Percentiles rank a stretch among this genome's conserved stretches.
Evolutionary conservation across 2,329 filamentous ascomycete genomes (phyloP).

Genomic region (Penicillium freii): DNA sequence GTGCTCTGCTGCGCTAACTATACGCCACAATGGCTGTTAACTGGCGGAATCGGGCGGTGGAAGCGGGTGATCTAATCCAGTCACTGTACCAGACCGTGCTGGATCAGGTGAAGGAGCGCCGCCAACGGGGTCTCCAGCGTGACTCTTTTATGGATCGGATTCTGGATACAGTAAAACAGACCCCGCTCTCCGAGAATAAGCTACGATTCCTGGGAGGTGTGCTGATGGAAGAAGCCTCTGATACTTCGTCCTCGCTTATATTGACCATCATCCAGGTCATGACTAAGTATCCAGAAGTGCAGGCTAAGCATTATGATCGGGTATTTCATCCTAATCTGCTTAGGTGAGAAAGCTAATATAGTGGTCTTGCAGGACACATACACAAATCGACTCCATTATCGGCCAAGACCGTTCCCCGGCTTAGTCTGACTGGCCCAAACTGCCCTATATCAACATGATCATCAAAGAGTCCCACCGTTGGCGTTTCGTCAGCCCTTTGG

Average conservation of each 20-base stretch:
- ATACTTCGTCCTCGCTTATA: neutral
- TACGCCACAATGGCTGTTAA: neutral
- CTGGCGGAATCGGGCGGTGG: neutral
- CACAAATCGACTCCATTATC: neutral
- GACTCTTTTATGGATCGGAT: neutral
- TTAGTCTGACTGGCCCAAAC: neutral
- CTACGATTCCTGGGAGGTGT: neutral
- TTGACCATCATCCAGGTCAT: conserved; percentile 1
- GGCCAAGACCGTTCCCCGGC: neutral
- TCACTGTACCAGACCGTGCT: neutral
- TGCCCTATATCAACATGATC: neutral
- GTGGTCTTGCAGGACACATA: neutral
- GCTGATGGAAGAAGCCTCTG: conserved; percentile 1
- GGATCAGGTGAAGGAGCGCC: neutral
- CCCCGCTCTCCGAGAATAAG: neutral
- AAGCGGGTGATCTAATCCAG: neutral
- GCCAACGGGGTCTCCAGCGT: neutral
- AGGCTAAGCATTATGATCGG: neutral
- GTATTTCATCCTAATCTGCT: neutral
- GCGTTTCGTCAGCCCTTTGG: neutral
- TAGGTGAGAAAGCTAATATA: neutral
- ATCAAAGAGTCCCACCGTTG: conserved; percentile 1
- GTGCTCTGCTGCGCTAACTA: neutral
- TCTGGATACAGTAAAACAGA: neutral
- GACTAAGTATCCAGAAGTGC: neutral